These are phyloP conservation scores for Pseudonitzschia delicatissima DNA, from an alignment of 108 stramenopile species.

Conservation along the genomic window DNA sequence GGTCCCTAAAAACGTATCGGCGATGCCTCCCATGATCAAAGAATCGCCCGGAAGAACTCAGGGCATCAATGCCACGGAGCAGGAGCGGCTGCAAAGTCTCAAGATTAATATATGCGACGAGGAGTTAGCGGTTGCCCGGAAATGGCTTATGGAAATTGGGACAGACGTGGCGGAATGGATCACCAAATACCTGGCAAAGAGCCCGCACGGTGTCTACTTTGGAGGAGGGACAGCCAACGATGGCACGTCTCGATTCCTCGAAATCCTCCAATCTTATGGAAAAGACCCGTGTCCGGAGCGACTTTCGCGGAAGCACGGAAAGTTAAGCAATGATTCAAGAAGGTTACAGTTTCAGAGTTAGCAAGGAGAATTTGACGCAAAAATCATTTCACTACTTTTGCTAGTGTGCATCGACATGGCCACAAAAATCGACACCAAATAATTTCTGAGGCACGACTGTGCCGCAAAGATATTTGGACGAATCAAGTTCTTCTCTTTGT, in stretches of 20 bases:
- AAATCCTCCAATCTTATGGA: neutral
- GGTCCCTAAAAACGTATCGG: neutral
- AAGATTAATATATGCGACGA: constrained; percentile 48
- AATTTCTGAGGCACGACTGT: too few relatives aligned
- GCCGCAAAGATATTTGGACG: too few relatives aligned
- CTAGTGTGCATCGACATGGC: too few relatives aligned
- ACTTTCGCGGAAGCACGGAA: too few relatives aligned
- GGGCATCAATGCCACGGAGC: constrained; percentile 16
- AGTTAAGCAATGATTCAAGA: too few relatives aligned
- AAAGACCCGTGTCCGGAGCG: constrained; percentile 9
- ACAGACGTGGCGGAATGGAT: constrained; percentile 39
- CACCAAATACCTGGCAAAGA: constrained; percentile 35
- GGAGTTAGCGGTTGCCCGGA: constrained; percentile 18
- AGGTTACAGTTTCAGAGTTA: too few relatives aligned
- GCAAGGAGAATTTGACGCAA: too few relatives aligned
- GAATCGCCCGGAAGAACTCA: constrained; percentile 4
- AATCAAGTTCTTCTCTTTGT: too few relatives aligned
- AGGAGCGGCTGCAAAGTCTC: constrained; percentile 6
- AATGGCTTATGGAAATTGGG: constrained; percentile 34
- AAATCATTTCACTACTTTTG: too few relatives aligned
- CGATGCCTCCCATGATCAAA: constrained; percentile 19
- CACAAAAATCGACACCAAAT: too few relatives aligned
- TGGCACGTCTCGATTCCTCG: neutral
- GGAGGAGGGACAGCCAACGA: neutral
- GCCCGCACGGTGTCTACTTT: constrained; percentile 18